These are phyloP conservation scores for Coelastrella sp. DNA, from an alignment of 139 green algal genomes.

Conservation along the genomic window DNA sequence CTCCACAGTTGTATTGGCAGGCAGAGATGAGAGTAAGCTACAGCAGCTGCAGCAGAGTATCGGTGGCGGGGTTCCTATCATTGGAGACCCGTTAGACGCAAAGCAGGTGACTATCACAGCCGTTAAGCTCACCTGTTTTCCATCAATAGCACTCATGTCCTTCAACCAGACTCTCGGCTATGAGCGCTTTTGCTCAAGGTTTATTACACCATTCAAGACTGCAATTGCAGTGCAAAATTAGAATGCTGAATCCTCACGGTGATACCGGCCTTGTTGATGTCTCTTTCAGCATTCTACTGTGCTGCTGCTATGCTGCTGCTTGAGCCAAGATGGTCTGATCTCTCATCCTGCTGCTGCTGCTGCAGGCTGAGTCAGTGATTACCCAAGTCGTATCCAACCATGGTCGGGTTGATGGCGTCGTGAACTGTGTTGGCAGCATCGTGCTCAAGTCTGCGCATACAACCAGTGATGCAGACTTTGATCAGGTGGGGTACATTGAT, in stretches of 20 bases:
- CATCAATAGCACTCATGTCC: too few species aligned
- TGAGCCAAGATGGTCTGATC: too few species aligned
- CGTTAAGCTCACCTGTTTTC: too few species aligned
- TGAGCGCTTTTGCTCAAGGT: too few species aligned
- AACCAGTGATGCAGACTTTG: slow-evolving; percentile 74
- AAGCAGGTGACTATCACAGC: too few species aligned
- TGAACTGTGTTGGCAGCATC: slow-evolving; percentile 84
- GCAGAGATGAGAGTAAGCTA: slow-evolving; percentile 63
- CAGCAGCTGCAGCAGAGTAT: slow-evolving; percentile 50
- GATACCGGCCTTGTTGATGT: too few species aligned
- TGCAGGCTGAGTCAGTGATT: slow-evolving; percentile 68
- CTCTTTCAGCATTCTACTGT: too few species aligned
- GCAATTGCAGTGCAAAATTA: too few species aligned
- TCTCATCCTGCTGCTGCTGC: not conserved
- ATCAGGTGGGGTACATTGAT: slow-evolving; percentile 45
- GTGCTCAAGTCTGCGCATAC: slow-evolving; percentile 82
- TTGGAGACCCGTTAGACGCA: slow-evolving; percentile 64
- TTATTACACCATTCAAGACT: too few species aligned
- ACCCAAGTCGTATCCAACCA: slow-evolving; percentile 44
- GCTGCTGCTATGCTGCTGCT: too few species aligned
- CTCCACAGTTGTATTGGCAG: slow-evolving; percentile 70
- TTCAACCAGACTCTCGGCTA: too few species aligned
- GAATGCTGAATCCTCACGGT: too few species aligned
- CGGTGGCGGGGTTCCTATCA: slow-evolving; percentile 23
- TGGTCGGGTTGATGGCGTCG: slow-evolving; percentile 74